Percentiles rank a stretch among this genome's conserved stretches.
These are phyloP conservation scores for Aureobasidium sp. DNA, from an alignment of 2,329 filamentous ascomycete genomes.

Conservation along the genomic window DNA sequence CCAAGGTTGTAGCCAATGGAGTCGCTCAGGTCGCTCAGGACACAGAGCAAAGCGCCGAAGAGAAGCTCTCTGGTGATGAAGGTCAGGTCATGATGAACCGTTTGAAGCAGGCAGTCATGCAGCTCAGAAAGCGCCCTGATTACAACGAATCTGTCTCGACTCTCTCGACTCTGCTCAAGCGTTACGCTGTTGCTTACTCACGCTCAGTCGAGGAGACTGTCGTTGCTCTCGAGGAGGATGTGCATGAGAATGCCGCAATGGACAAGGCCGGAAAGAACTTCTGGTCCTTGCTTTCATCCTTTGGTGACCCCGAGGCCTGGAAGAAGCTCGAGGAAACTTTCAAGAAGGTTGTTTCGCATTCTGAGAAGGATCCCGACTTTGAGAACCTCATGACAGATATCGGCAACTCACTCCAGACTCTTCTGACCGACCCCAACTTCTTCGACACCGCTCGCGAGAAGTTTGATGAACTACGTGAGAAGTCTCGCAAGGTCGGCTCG, in stretches of 20 bases:
- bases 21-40: slow-evolving; percentile 43
- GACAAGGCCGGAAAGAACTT: slow-evolving; percentile 71
- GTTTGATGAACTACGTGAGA: slow-evolving; percentile 49
- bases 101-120: slow-evolving; percentile 66
- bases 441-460: slow-evolving; percentile 67
- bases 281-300: slow-evolving; percentile 70
- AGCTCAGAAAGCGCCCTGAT: slow-evolving; percentile 66
- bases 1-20: slow-evolving; percentile 37
- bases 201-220: slow-evolving; percentile 60
- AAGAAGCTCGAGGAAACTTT: slow-evolving; percentile 61
- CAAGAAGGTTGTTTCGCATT: slow-evolving; percentile 62
- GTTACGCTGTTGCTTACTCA: slow-evolving; percentile 72
- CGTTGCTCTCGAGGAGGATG: slow-evolving; percentile 58
- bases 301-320: slow-evolving; percentile 70
- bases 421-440: slow-evolving; percentile 79
- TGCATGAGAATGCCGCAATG: slow-evolving; percentile 64
- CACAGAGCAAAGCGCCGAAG: slow-evolving; percentile 60
- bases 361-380: slow-evolving; percentile 71
- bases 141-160: slow-evolving; percentile 83
- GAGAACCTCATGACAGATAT: slow-evolving; percentile 67
- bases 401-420: slow-evolving; percentile 65
- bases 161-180: slow-evolving; percentile 63
- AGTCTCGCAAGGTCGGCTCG: slow-evolving; percentile 49
- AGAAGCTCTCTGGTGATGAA: slow-evolving; percentile 66
- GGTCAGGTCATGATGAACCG: slow-evolving; percentile 64